Base-by-base conservation (phyloP, 371 early-diverging fungal genomes). In the Batkoa obscura region DNA sequence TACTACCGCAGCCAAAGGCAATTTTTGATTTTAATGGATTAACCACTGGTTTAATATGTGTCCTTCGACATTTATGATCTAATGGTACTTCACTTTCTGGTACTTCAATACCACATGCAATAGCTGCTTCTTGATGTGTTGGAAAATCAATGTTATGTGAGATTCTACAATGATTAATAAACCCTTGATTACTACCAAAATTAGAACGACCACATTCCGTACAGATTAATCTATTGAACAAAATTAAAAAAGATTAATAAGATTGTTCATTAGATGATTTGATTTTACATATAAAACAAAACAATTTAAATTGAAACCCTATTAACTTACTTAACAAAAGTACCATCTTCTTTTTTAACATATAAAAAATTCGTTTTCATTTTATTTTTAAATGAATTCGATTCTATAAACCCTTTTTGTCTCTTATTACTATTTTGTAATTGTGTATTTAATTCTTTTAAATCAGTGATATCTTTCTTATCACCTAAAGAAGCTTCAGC, bases 81-180 rank as follows among this genome's bases (percentile, higher is more conserved):
- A 2, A 15, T 32, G 53, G 53, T 3, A 53, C 53, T 41, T 53
- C 41, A 32, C 15, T 33, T 9, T 35, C 32, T 42, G 54, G 69
- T 5, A 80, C 74, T 32, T 71, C 69, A 3, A 68, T 70, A n/a
- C 86, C 86, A 60, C 84, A 83, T 35, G 67, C 56, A 30, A 72
- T 54, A 55, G 77, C 71, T 3, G 79, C 78, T 48, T 84, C 81
- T 42, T 79, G 76, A 49, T 78, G 73, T 39, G 70, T 75, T 2
- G 79, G 69, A 63, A 83, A 83, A 55, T 78, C 79, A 17, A 74
- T 62, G 5, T 66, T 62, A 62, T 84, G 85, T 34, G 70, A 67
- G 32, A 77, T 62, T 30, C 85, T 67, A 59, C 79, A 81, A 64
- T 88, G 89, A 55, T 80, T 83, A 4, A 86, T 59, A 61, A 88